Base-by-base conservation (phyloP, 495 filamentous ascomycete species). In the Daldinia concentrica region DNA sequence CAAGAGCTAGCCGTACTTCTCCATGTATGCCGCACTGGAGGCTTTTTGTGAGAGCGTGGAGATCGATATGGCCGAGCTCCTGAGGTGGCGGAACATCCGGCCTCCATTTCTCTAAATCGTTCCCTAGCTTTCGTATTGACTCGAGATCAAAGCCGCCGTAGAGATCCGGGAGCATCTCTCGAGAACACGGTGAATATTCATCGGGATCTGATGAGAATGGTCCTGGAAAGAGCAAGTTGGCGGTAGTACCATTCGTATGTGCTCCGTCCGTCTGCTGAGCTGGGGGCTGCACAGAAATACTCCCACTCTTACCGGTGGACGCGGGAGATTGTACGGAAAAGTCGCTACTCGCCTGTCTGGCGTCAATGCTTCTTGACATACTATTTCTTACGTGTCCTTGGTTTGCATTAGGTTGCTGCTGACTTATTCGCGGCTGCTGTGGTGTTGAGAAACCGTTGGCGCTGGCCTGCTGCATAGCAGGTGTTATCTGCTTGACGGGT, bases 11-110 rank as follows among this genome's bases (percentile, higher is more conserved):
- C 9, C 94, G 90, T 27, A 97, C 88, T 77, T 99, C 95, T 12
- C 89, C 89, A 73, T 93, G 87, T 58, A 99, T 92, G 3, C 95
- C 95, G 64, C 91, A 97, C 68, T 96, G 93, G n/a, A 99, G 83
- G 74, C 93, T 92, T 85, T 93, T 92, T 1, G 89, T 97, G 43
- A 99, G 84, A n/a, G 95, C 93, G 70, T 93, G 91, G 29, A 98
- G 90, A 74, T 99, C 94, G 61, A 99, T 90, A 15, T 91, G 82
- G 11, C 95, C 95, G 30, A 98, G 82, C 71, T 99, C 95, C 4
- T 83, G 80, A n/a, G 92, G 85, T 0, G 81, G 78, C 3, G 95
- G 95, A 45, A 94, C 84, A 67, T 89, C 90, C 1, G 93, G 92
- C 73, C 88, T 91, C 69, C 86, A 80, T 66, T 81, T 84, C 27